Conservation (phyloP, 306 rosid species). For the Benincasa hispida region DNA sequence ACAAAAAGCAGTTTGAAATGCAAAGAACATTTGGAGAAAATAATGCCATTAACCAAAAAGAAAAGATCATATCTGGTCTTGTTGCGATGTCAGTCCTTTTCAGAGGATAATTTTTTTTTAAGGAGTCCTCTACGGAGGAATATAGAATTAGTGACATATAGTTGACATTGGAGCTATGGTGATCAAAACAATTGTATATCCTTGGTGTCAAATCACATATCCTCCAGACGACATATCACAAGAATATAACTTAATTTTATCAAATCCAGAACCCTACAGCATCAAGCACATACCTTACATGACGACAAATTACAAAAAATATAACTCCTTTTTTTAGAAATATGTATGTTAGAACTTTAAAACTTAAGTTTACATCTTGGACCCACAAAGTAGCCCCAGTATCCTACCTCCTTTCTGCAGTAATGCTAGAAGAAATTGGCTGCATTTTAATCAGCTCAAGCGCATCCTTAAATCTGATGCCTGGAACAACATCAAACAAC, state of each 20-base stretch:
- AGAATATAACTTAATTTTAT: background rate
- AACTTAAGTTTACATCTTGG: background rate
- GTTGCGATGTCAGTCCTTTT: background rate
- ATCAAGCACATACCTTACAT: background rate
- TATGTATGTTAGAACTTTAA: background rate
- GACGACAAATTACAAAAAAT: background rate
- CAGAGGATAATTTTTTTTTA: background rate
- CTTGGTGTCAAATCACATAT: background rate
- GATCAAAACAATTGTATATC: background rate
- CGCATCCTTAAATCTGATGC: slow-evolving; percentile 83
- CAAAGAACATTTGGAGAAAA: slow-evolving; percentile 16
- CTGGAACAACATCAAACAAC: slow-evolving; percentile 94
- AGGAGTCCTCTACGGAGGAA: background rate
- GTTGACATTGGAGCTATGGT: background rate
- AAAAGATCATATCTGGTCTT: background rate
- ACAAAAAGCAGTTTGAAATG: slow-evolving; percentile 13
- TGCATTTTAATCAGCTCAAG: slow-evolving; percentile 75
- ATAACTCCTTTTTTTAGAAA: background rate
- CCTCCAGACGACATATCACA: background rate
- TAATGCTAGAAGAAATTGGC: slow-evolving; percentile 69
- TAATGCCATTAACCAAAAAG: slow-evolving; percentile 1
- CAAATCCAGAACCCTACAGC: background rate
- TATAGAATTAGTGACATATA: background rate
- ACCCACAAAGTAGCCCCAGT: slow-evolving; percentile 4
- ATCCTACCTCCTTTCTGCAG: slow-evolving; percentile 67